Evolutionary conservation across 2,329 filamentous ascomycete species (phyloP), one percentile per base, ranked within the genome.

Genomic region (Ophiostoma sp.): DNA sequence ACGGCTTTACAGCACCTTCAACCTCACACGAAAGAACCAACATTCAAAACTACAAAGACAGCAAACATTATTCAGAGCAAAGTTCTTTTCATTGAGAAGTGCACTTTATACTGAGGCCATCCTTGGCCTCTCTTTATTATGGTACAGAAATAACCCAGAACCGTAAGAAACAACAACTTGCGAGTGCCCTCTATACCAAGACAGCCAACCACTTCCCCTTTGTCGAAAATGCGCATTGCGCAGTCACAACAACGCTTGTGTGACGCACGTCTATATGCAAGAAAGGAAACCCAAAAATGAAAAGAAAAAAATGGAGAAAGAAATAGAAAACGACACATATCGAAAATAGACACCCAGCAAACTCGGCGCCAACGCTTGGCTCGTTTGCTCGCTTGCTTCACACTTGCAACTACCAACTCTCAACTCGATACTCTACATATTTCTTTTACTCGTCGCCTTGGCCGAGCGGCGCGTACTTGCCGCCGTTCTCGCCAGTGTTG

Each of bases 381-480:
- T 52, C 61, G 11, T 59, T 71, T 48, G 42, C 42, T 61, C 15
- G 45, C 70, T 52, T 39, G 31, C 31, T 39, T 66, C 22, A 28
- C 17, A 50, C 48, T 61, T 28, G 17, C 28, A 19, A 25, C 50
- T 42, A 5, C 28, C 7, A 42, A 55, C 33, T 17, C 52, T 33
- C 42, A 31, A 19, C 52, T 33, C 22, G 28, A 12, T 36, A 31
- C 17, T 19, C 12, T 25, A 22, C 17, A 22, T n/a, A 5, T 11
- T 45, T 9, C 2, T 19, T 57, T 33, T 68, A 83, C 36, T 84
- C 83, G 25, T 83, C 83, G 59, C 79, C 78, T 71, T 85, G 83
- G 45, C 80, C 82, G 69, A 85, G 76, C 12, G 82, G 82, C 64
- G 81, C 81, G 76, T 85, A 85, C 75, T 81, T 79, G 28, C 78